Evolutionary conservation across 805 yeast species (phyloP).

Genomic region (Torulaspora franciscae): DNA sequence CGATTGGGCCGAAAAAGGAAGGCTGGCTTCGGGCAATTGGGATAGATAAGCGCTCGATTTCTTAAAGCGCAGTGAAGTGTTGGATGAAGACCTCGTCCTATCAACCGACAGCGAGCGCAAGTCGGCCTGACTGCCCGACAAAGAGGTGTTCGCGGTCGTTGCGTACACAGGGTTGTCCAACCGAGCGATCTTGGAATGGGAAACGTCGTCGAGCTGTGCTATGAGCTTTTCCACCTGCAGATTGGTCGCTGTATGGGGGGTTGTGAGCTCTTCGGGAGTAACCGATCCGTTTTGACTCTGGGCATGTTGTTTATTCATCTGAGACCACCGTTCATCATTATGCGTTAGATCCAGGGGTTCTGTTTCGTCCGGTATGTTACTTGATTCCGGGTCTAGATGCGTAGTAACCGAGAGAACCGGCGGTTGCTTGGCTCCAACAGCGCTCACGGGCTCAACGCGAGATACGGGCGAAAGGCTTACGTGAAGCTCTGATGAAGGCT

Average conservation of each 20-base stretch:
- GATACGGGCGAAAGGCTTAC: not conserved
- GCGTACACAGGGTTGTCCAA: slow-evolving; percentile 5
- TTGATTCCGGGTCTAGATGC: slow-evolving; percentile 1
- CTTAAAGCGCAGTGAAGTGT: slow-evolving; percentile 13
- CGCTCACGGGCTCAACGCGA: not conserved
- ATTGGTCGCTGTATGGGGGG: slow-evolving; percentile 19
- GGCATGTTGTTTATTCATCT: not conserved
- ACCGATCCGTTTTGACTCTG: not conserved
- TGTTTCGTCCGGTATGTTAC: not conserved
- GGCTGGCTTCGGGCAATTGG: slow-evolving; percentile 18
- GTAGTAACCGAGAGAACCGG: slow-evolving; percentile 7
- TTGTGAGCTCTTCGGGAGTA: slow-evolving; percentile 3
- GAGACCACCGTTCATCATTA: not conserved
- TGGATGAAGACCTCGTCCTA: slow-evolving; percentile 3
- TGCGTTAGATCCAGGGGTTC: not conserved
- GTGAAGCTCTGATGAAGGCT: slow-evolving; percentile 20
- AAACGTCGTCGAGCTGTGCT: slow-evolving; percentile 31
- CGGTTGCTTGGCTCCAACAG: not conserved
- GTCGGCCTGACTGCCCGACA: slow-evolving; percentile 4
- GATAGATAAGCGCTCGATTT: slow-evolving; percentile 37
- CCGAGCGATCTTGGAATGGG: slow-evolving; percentile 25
- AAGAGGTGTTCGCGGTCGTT: slow-evolving; percentile 5
- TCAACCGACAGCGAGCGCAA: slow-evolving; percentile 4
- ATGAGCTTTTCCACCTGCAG: slow-evolving; percentile 30
- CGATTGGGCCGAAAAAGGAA: slow-evolving; percentile 5